Conservation (phyloP, 306 rosid genomes). For the Mucuna pruriens region DNA sequence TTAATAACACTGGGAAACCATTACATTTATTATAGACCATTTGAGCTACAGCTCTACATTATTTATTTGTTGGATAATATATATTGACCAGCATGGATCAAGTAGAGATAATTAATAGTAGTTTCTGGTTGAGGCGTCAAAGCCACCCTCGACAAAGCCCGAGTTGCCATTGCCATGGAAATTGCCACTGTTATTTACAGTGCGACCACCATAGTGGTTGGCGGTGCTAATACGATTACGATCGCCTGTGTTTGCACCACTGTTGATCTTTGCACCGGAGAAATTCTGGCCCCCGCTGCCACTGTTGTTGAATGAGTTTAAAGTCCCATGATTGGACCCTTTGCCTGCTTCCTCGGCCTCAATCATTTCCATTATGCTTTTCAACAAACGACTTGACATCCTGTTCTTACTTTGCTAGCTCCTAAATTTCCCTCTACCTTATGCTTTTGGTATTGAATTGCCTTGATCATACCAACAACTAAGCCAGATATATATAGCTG, state of each 20-base stretch:
- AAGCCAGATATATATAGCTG: background rate
- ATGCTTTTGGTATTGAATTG: background rate
- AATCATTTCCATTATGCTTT: background rate
- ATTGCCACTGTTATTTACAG: background rate
- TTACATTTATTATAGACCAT: background rate
- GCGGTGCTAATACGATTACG: background rate
- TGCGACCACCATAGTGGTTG: background rate
- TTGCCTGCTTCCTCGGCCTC: background rate
- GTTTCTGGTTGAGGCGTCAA: background rate
- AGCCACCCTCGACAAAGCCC: background rate
- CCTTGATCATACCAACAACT: background rate
- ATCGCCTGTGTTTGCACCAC: background rate
- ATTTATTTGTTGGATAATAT: background rate
- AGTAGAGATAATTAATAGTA: background rate
- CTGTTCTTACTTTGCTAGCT: background rate
- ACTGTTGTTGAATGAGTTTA: background rate
- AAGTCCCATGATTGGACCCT: background rate
- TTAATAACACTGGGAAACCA: background rate
- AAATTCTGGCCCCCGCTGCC: background rate
- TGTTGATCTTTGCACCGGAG: background rate
- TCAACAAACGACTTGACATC: background rate
- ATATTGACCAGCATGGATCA: background rate
- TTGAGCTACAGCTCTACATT: background rate
- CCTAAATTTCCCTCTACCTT: too few relatives aligned
- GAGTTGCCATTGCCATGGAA: slow-evolving; percentile 1